phyloP scores from a whole-genome alignment of 2,329 filamentous ascomycete genomes.

The Calonectria pauciramosa region DNA sequence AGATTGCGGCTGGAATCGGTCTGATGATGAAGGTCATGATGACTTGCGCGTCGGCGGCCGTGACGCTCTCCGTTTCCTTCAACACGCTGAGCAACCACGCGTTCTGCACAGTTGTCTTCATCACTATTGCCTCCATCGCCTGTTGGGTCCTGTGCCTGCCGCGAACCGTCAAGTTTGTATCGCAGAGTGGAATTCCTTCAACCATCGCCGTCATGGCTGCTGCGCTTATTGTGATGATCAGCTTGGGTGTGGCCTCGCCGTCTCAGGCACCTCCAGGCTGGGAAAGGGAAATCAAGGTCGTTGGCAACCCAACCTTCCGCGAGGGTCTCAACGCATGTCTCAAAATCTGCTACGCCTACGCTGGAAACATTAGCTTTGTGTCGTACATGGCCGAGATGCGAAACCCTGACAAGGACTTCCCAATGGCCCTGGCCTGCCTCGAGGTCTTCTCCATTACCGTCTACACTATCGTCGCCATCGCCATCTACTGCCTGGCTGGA shows the following conservation, averaged over 20 bases:
- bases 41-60: conserved; percentile 75
- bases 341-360: conserved; percentile 48
- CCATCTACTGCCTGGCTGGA: conserved; percentile 50
- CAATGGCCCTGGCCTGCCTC: conserved; percentile 47
- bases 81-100: conserved; percentile 74
- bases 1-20: conserved; percentile 63
- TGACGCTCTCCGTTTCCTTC: conserved; percentile 74
- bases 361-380: conserved; percentile 49
- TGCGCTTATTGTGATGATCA: conserved; percentile 48
- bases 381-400: conserved; percentile 52
- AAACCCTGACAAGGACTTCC: conserved; percentile 49
- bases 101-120: conserved; percentile 75
- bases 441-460: conserved; percentile 51
- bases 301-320: conserved; percentile 43
- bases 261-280: conserved; percentile 41
- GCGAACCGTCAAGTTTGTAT: conserved; percentile 66
- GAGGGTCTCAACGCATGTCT: conserved; percentile 44
- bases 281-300: conserved; percentile 41
- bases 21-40: conserved; percentile 80
- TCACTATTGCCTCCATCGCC: conserved; percentile 71
- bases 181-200: conserved; percentile 44
- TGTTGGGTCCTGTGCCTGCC: conserved; percentile 74
- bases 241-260: conserved; percentile 39
- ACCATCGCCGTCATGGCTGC: conserved; percentile 46
- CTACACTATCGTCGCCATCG: conserved; percentile 50